Evolutionary conservation across 2,329 filamentous ascomycete genomes (phyloP), one percentile per base, ranked within the genome.

Genomic region (Aspergillus ruber): DNA sequence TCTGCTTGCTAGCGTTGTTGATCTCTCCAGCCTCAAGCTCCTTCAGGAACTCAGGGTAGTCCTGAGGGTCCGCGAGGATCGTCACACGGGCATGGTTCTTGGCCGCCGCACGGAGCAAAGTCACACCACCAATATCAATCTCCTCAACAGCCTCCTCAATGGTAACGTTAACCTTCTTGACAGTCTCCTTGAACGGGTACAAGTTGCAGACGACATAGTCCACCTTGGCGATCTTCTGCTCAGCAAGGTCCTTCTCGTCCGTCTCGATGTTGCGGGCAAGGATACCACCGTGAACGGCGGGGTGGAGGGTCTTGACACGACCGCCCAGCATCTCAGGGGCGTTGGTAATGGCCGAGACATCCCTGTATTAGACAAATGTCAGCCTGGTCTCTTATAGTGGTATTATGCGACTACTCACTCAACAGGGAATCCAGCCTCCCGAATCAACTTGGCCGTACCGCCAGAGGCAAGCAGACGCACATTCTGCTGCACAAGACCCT

Each of bases 131-230:
- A 66, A 98, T 96, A 73, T 98, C 93, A 63, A 98, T 95, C 76
- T 98, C 93, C 75, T 98, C 93, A 35, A 98, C 91, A 44, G 93
- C 93, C 74, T 98, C 91, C 44, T 88, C 83, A 54, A 98, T 88
- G 52, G 91, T 97, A 63, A 98, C 93, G 64, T 95, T 95, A 76
- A 94, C 84, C 79, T 96, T 95, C 61, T 90, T 86, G 60, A 98
- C 84, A 27, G 93, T 98, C 69, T 97, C 90, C 77, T 96, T 96
- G 83, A 98, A 98, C 10, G 93, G 93, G 73, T 98, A 97, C 47
- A 98, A 81, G 75, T 98, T 98, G 85, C 93, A 97, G 67, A 98
- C 86, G 60, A 95, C 89, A 62, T 85, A 95, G 79, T 95, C 89
- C 50, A 95, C 89, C 75, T 95, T 95, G 75, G 87, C 81, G 69